phyloP scores from a whole-genome alignment of 192 early-diverging fungal genomes.

The Coemansia javaensis region DNA sequence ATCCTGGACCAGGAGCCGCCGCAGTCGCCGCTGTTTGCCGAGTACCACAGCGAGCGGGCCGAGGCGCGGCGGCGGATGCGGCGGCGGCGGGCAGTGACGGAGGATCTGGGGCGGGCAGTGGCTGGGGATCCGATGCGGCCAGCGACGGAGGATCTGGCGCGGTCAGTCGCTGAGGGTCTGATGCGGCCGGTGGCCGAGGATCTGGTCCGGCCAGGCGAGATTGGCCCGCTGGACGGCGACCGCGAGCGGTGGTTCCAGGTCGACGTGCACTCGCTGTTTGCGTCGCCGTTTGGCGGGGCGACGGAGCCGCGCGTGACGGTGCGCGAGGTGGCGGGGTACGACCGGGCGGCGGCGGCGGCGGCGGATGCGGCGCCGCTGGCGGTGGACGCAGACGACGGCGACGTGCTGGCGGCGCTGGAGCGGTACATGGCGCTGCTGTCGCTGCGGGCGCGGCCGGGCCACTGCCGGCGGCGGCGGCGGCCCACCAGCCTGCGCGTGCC shows the following conservation, averaged over 20 bases:
- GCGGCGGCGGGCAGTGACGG: not conserved
- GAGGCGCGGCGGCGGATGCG: not conserved
- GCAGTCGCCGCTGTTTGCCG: conserved; percentile 34
- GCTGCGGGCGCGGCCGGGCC: not conserved
- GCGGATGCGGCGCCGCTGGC: conserved; percentile 1
- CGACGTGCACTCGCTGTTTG: conserved; percentile 29
- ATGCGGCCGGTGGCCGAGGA: not conserved
- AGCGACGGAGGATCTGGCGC: not conserved
- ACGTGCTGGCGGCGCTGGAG: conserved; percentile 13
- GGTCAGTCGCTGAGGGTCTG: no score
- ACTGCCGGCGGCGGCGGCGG: not conserved
- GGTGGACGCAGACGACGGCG: conserved; percentile 14
- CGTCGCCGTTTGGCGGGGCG: conserved; percentile 10
- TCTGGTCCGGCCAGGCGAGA: conserved; percentile 1
- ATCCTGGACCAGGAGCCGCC: conserved; percentile 38
- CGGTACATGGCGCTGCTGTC: conserved; percentile 14
- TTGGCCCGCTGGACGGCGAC: not conserved
- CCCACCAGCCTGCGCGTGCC: conserved; percentile 16
- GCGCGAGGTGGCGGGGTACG: conserved; percentile 11
- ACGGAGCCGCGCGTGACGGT: conserved; percentile 14
- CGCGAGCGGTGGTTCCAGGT: conserved; percentile 21
- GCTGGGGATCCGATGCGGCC: no score
- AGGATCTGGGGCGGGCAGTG: not conserved
- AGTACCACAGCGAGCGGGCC: conserved; percentile 12
- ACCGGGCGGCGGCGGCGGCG: not conserved